Conservation (phyloP, 1,284 basidiomycete species). For the Xerocomus nothofagi region DNA sequence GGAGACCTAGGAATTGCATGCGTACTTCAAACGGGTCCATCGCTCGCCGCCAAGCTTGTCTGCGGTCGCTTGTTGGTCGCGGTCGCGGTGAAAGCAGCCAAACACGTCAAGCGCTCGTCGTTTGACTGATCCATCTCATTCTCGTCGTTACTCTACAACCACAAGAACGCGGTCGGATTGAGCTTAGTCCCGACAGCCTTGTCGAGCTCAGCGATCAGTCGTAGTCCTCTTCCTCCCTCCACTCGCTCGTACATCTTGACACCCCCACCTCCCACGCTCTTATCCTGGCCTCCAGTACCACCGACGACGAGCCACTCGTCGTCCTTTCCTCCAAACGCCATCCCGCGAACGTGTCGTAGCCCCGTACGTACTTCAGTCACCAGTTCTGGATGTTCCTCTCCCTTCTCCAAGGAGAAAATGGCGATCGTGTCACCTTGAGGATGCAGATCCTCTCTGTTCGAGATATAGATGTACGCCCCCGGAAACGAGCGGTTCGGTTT, state of each 20-base stretch:
- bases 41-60: neutral
- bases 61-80: too few species aligned
- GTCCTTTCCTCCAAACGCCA: slow-evolving; percentile 51
- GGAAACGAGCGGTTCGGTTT: slow-evolving; percentile 44
- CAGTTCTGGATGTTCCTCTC: slow-evolving; percentile 41
- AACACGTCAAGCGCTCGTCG: too few species aligned
- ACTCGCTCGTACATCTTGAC: slow-evolving; percentile 53
- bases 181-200: slow-evolving; percentile 31
- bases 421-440: slow-evolving; percentile 62
- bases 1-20: slow-evolving; percentile 76
- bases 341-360: slow-evolving; percentile 51
- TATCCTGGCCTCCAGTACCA: slow-evolving; percentile 33
- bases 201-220: slow-evolving; percentile 40
- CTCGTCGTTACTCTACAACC: too few species aligned
- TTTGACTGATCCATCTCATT: too few species aligned
- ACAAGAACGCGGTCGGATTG: slow-evolving; percentile 49
- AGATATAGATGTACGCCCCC: slow-evolving; percentile 54
- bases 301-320: slow-evolving; percentile 51
- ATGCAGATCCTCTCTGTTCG: slow-evolving; percentile 64
- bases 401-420: slow-evolving; percentile 49
- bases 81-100: too few species aligned
- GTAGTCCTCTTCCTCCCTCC: slow-evolving; percentile 47
- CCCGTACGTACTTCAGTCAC: slow-evolving; percentile 52
- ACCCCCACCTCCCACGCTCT: slow-evolving; percentile 43
- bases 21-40: slow-evolving; percentile 90